Base-by-base conservation (phyloP, 1,284 basidiomycete species). In the Xanthoconium separans region DNA sequence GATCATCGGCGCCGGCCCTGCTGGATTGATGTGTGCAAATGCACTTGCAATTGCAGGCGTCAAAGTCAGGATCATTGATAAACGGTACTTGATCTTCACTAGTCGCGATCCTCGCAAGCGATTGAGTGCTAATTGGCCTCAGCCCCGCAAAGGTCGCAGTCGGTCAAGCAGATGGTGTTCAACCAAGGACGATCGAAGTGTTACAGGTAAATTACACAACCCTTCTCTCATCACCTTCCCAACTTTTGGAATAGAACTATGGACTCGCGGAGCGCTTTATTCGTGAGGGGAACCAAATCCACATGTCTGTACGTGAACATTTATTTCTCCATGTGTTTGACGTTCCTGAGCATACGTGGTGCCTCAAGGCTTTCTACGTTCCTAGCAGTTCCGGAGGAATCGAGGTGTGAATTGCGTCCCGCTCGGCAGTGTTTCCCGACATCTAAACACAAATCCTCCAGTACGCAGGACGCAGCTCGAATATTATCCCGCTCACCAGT, bases 131-230 rank as follows among this genome's bases (percentile, higher is more conserved):
- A 15, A 54, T 16, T 29, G 2, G 13, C 10, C 45, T 13, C 55
- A 89, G 85, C 57, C 77, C 83, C 6, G 59, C 58, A 8, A 83
- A 78, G 61, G 78, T 88, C 6, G 66, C 76, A 40, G 81, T 82
- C 12, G 89, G 89, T 6, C 87, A 90, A 62, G 89, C 87, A 0
- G 89, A 91, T 63, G 89, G 88, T 10, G 83, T 91, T 48, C 85
- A 88, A 63, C 85, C 87, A 0, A 78, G 88, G 36, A 87, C 87
- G 2, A 81, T 89, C 47, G 90, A 92, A 69, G 83, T 91, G 4
- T 70, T 92, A 16, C 84, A 89, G 78, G 85, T 82, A 64, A 44
- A 11, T 47, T 11, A 29, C 40, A 27, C 34, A n/a, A 13, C n/a
- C 11, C 18, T 3, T 50, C 8, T 29, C 36, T 9, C 5, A 7